Base-by-base conservation (phyloP, 129 eudicot genomes). In the Flaveria linearis region DNA sequence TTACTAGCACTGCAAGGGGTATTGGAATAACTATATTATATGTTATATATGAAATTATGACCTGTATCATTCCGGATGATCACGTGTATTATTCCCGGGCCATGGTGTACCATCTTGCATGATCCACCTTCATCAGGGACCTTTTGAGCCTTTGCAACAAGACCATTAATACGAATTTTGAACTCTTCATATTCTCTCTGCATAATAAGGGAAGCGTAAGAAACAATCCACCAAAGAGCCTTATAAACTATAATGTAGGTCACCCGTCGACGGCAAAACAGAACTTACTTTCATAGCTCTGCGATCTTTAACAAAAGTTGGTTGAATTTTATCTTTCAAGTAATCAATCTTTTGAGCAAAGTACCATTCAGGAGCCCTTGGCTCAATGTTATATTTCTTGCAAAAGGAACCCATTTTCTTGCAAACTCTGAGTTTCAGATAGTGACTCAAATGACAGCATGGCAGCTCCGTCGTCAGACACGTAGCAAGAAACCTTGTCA, bases 41-140 rank as follows among this genome's bases (percentile, higher is more conserved):
- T 14, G 30, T 62, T 62, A 67, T 28, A 43, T 28, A 4, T 11
- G 23, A 78, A 58, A 51, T 78, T 5, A 78, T 63, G 64, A 88
- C 98, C 98, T 94, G 98, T 57, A 94, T 94, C 98, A 94, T 94
- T 81, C 98, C 9, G 98, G 98, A 83, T 94, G 98, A 83, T 94
- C 98, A 79, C 98, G 87, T 51, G 97, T 94, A 70, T 94, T 94
- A 79, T 94, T 94, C 60, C 98, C 98, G 15, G 98, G 98, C 98
- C 98, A 94, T 55, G 98, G 98, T 33, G 98, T 94, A 61, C 98
- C 98, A 86, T 94, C 98, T 82, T 94, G 98, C 98, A 94, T 94
- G 68, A 88, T 83, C 98, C 98, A 94, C 98, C 98, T 83, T 91
- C 98, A 80, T 94, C 98, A 7, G 98, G 98, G 55, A 94, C 89